Percentiles rank a stretch among this genome's conserved stretches.
These are phyloP conservation scores for Fremontodendron californicum DNA, from an alignment of 345 rosid genomes.

Conservation along the genomic window DNA sequence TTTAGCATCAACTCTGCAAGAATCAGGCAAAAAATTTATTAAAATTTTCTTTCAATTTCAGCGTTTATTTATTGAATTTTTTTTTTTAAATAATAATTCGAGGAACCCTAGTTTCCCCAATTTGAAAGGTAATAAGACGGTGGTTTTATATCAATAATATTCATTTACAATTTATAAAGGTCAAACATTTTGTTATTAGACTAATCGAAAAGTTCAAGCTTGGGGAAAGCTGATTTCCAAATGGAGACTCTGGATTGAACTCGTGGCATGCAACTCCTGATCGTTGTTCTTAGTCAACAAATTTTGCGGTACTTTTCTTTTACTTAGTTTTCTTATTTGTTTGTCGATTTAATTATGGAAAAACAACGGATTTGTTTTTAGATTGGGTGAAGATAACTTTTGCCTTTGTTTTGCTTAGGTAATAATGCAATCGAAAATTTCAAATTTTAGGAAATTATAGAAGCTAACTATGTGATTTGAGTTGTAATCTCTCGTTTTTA, in stretches of 20 bases:
- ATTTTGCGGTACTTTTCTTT: not conserved
- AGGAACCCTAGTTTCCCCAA: conserved; percentile 1
- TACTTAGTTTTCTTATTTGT: not conserved
- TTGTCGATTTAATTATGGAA: not conserved
- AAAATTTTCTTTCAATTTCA: not conserved
- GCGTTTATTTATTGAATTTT: not conserved
- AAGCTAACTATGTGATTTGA: not conserved
- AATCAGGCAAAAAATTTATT: not conserved
- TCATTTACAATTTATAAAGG: not conserved
- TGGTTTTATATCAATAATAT: not conserved
- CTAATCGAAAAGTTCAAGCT: not conserved
- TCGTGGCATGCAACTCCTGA: not conserved
- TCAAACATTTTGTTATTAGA: not conserved
- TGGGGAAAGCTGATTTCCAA: not conserved
- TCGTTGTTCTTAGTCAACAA: not conserved
- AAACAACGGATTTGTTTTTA: not conserved
- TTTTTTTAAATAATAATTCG: not conserved
- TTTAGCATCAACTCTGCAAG: not conserved
- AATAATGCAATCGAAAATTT: not conserved
- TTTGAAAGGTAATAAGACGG: not conserved
- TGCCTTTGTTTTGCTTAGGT: not conserved
- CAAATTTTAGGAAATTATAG: not conserved
- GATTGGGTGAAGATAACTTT: not conserved
- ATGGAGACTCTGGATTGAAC: not conserved
- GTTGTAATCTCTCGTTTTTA: not conserved